These are phyloP conservation scores for Hypoxylon fuscum DNA, from an alignment of 495 filamentous ascomycete genomes.

Conservation along the genomic window DNA sequence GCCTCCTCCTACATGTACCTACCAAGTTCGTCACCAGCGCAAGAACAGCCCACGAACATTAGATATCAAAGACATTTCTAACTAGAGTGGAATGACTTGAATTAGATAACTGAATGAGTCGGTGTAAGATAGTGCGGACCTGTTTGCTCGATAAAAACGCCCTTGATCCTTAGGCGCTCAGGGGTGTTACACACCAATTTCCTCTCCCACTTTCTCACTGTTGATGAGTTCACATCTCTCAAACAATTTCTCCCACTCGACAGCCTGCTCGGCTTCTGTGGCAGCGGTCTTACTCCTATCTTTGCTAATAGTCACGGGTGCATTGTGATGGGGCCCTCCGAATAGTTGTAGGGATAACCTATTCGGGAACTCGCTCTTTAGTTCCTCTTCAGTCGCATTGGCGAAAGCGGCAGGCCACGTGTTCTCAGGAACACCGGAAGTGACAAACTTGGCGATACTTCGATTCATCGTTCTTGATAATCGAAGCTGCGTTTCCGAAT, in stretches of 20 bases:
- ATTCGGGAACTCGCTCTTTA: slow-evolving; percentile 9
- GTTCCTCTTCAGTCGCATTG: neutral
- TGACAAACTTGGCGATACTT: slow-evolving; percentile 15
- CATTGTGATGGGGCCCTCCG: slow-evolving; percentile 2
- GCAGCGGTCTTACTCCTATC: neutral
- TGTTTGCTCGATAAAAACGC: too few species aligned
- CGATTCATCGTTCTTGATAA: slow-evolving; percentile 9
- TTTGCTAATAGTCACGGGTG: slow-evolving; percentile 8
- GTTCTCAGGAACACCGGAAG: neutral
- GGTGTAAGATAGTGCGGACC: too few species aligned
- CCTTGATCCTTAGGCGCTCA: too few species aligned
- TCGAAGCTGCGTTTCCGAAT: slow-evolving; percentile 2
- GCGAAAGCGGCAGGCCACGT: slow-evolving; percentile 12
- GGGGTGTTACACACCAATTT: slow-evolving; percentile 35
- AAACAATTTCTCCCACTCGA: slow-evolving; percentile 20
- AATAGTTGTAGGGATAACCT: slow-evolving; percentile 4
- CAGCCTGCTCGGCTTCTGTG: slow-evolving; percentile 2
- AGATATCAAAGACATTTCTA: too few species aligned
- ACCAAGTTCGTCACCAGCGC: too few species aligned
- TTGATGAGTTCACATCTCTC: slow-evolving; percentile 25
- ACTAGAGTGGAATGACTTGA: too few species aligned
- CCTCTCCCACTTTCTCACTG: slow-evolving; percentile 14
- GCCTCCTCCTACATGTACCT: too few species aligned
- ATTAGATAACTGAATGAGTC: too few species aligned
- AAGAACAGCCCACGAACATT: too few species aligned